A percentile compares a stretch with the other conserved stretches of the same genome.
These are phyloP conservation scores for Volvox africanus DNA, from an alignment of 139 green algal genomes.

Conservation along the genomic window DNA sequence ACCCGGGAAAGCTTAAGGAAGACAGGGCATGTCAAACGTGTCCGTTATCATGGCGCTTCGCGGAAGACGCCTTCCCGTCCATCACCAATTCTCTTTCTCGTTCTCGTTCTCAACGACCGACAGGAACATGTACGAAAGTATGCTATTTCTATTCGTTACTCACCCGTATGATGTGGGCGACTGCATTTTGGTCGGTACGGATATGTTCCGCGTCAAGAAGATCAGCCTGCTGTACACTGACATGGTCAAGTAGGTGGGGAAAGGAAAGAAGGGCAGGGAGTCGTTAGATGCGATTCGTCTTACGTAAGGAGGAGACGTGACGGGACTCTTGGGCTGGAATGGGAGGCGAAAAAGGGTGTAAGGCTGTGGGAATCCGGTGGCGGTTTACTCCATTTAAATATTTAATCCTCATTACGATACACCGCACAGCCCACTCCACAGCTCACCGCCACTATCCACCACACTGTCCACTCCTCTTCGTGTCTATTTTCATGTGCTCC, in stretches of 20 bases:
- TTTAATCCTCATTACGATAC: neutral
- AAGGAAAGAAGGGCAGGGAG: neutral
- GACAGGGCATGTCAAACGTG: too few species aligned
- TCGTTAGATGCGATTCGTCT: neutral
- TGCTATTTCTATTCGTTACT: slow-evolving; percentile 67
- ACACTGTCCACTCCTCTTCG: too few species aligned
- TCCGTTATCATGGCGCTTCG: too few species aligned
- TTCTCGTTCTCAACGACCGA: neutral
- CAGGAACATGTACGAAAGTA: slow-evolving; percentile 65
- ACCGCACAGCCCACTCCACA: neutral
- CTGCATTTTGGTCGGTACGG: slow-evolving; percentile 38
- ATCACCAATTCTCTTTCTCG: too few species aligned
- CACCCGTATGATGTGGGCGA: slow-evolving; percentile 62
- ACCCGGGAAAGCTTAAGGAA: too few species aligned
- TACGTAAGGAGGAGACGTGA: neutral
- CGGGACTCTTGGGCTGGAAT: too few species aligned
- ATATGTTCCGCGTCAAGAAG: slow-evolving; percentile 58
- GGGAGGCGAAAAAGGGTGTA: too few species aligned
- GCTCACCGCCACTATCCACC: too few species aligned
- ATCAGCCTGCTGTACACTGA: slow-evolving; percentile 59
- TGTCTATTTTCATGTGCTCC: neutral
- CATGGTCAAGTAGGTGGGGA: slow-evolving; percentile 33
- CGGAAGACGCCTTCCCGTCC: too few species aligned
- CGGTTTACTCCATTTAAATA: neutral
- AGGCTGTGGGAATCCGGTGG: neutral